phyloP scores from a whole-genome alignment of 768 basidiomycete genomes.

The Collybia nuda region DNA sequence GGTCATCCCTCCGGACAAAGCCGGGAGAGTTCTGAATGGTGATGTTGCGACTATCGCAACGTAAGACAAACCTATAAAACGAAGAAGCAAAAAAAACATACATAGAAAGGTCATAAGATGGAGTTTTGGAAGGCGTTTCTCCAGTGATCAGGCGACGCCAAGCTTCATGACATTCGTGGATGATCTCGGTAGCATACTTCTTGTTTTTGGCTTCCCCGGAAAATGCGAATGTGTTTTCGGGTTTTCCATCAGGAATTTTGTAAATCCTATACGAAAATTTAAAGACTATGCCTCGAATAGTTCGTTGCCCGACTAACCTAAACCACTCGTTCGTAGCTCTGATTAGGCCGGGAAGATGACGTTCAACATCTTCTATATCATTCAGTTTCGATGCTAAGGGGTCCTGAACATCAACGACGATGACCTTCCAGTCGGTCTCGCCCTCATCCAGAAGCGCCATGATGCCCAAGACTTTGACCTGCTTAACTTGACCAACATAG shows the following conservation, averaged over 20 bases:
- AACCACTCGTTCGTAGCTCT: slow-evolving; percentile 99
- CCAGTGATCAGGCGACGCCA: slow-evolving; percentile 93
- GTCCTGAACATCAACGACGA: slow-evolving; percentile 95
- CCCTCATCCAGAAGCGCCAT: slow-evolving; percentile 99
- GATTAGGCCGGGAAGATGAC: slow-evolving; percentile 95
- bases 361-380: slow-evolving; percentile 98
- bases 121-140: slow-evolving; percentile 71
- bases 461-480: slow-evolving; percentile 99
- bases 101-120: slow-evolving; percentile 81
- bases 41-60: slow-evolving; percentile 67
- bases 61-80: neutral
- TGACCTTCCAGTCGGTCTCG: slow-evolving; percentile 99
- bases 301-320: slow-evolving; percentile 47
- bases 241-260: slow-evolving; percentile 95
- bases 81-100: slow-evolving; percentile 37
- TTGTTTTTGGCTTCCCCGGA: slow-evolving; percentile 99
- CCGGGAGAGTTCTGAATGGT: slow-evolving; percentile 76
- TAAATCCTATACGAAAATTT: slow-evolving; percentile 62
- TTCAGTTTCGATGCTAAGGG: slow-evolving; percentile 96
- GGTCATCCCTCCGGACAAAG: slow-evolving; percentile 60
- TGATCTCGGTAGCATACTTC: slow-evolving; percentile 98
- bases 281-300: neutral
- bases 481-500: slow-evolving; percentile 96
- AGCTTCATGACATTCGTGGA: slow-evolving; percentile 98
- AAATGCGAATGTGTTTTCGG: slow-evolving; percentile 98